These are phyloP conservation scores for Tricholoma saponaceum DNA, from an alignment of 768 basidiomycete species.

Conservation along the genomic window DNA sequence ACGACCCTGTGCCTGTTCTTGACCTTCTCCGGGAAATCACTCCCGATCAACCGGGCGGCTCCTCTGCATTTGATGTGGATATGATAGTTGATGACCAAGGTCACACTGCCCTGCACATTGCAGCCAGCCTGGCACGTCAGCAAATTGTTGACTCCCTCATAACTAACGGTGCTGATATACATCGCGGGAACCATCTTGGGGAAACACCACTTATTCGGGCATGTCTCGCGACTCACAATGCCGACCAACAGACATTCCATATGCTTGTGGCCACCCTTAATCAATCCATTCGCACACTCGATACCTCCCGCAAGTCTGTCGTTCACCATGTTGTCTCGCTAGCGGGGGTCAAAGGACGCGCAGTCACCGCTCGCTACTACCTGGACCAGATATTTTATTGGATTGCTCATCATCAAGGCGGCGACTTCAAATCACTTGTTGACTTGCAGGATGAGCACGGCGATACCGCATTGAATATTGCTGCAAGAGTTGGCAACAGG, in stretches of 20 bases:
- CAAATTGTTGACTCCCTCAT: conserved; percentile 69
- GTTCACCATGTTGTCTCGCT: conserved; percentile 89
- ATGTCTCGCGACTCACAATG: conserved; percentile 83
- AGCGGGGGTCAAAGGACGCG: conserved; percentile 89
- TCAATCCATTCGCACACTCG: conserved; percentile 80
- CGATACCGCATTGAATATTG: conserved; percentile 94
- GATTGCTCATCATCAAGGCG: conserved; percentile 74
- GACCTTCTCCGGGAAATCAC: conserved; percentile 64
- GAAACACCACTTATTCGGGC: conserved; percentile 95
- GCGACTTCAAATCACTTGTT: conserved; percentile 75
- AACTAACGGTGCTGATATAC: conserved; percentile 75
- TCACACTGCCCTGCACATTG: conserved; percentile 92
- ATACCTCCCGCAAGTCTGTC: conserved; percentile 80
- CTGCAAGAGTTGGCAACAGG: conserved; percentile 89
- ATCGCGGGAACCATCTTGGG: conserved; percentile 89
- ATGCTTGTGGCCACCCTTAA: conserved; percentile 60
- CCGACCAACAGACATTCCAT: conserved; percentile 73
- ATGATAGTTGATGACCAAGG: conserved; percentile 91
- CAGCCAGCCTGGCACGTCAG: conserved; percentile 78
- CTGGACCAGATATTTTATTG: conserved; percentile 85
- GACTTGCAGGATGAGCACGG: conserved; percentile 94
- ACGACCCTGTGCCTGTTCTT: conserved; percentile 61
- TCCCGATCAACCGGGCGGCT: conserved; percentile 26
- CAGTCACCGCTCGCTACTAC: conserved; percentile 82
- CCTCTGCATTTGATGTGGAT: conserved; percentile 58